Base-by-base conservation (phyloP, 108 stramenopile species). In the Cyclotella distinguenda region DNA sequence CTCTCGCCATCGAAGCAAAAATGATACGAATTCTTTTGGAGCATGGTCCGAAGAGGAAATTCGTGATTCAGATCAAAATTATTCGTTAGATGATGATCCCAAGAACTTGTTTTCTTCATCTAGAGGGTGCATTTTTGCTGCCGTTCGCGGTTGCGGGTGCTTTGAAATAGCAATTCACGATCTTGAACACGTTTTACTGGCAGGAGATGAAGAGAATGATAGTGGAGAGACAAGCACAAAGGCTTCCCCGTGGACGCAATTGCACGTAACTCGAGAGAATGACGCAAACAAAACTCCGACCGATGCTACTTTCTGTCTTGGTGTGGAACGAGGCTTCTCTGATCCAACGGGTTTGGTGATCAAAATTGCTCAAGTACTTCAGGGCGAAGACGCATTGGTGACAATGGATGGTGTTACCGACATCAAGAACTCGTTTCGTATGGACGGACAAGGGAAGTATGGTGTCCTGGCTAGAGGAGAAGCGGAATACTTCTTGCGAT, bases 381-480 rank as follows among this genome's bases (percentile, higher is more conserved):
- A 84, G 34, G 86, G 84, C 12, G 40, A 56, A 38, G 66, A 60
- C 45, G 81, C 68, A 10, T n/a, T 78, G 65, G 58, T 15, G 60
- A 59, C 10, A 45, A 64, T 21, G 77, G 66, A 75, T 45, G 74
- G 74, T 18, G 28, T 63, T 4, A 27, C 35, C 11, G 82, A 83
- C 23, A 85, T 88, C 12, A 39, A 57, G 4, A 78, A 82, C 33
- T 65, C 80, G 0, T 26, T 70, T 3, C 49, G 87, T 38, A 75
- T 94, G 57, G 93, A 94, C 61, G 81, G 86, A 4, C 89, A 91
- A 74, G 89, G 82, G 43, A 94, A 94, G 55, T 85, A 94, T 60
- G 90, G 90, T 23, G 47, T 90, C 3, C 60, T 94, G 30, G 87
- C 89, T 13, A 48, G 84, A 31, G 93, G 86, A 25, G 85, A 79